Conservation (phyloP, 768 basidiomycete genomes). For the Tephrocybe sp. region DNA sequence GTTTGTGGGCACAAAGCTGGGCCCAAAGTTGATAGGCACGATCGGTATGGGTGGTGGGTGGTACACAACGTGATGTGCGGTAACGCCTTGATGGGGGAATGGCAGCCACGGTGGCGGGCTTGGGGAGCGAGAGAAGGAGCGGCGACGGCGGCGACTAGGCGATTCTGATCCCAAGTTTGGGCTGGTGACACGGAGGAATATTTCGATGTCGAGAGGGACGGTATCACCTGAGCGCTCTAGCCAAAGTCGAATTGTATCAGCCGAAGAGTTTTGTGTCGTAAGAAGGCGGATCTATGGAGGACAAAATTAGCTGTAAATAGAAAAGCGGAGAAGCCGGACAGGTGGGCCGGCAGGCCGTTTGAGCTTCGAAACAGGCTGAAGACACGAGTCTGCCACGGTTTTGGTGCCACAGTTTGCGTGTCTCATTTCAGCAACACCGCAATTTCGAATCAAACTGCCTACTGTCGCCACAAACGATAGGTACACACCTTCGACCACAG, state of each 20-base stretch:
- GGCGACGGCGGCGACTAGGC: conserved; percentile 26
- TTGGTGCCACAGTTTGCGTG: too few species aligned
- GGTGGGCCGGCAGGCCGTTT: background rate
- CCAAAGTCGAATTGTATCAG: conserved; percentile 82
- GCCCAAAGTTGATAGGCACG: conserved; percentile 6
- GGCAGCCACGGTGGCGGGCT: conserved; percentile 34
- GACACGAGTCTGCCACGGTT: background rate
- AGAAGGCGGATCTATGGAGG: conserved; percentile 64
- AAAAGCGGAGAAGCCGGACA: conserved; percentile 2
- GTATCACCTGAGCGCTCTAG: conserved; percentile 73
- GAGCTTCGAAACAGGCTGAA: background rate
- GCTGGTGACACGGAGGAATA: conserved; percentile 59
- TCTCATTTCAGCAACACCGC: too few species aligned
- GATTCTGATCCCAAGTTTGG: conserved; percentile 22
- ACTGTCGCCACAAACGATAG: too few species aligned
- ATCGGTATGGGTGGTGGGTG: conserved; percentile 28
- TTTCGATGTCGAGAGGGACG: conserved; percentile 79
- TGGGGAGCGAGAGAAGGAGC: conserved; percentile 30
- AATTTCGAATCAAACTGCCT: too few species aligned
- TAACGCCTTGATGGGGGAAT: conserved; percentile 26
- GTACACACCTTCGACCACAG: conserved; percentile 76
- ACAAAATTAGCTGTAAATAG: conserved; percentile 8
- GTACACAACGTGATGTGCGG: conserved; percentile 37
- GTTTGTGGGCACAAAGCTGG: conserved; percentile 32
- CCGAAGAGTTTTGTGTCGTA: conserved; percentile 66